phyloP scores from a whole-genome alignment of 2,329 filamentous ascomycete genomes.

The Aspergillus sp. region DNA sequence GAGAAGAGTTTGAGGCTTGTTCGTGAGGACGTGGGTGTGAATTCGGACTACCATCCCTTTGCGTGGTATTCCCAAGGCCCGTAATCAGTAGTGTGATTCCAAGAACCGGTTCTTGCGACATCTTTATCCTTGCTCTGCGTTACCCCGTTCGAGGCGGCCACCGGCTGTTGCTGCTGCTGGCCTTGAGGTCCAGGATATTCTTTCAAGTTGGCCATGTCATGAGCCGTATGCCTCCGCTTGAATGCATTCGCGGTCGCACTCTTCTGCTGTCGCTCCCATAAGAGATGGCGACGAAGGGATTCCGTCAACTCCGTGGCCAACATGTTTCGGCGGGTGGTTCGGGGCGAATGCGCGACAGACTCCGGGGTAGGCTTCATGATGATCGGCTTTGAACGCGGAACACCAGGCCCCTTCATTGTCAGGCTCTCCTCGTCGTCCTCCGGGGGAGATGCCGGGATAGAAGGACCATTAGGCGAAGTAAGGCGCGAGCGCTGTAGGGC shows the following conservation, averaged over 20 bases:
- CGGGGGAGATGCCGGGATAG: conserved; percentile 59
- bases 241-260: conserved; percentile 84
- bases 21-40: conserved; percentile 9
- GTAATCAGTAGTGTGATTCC: conserved; percentile 82
- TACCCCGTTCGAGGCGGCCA: conserved; percentile 20
- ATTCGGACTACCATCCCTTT: conserved; percentile 69
- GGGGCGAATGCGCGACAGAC: conserved; percentile 79
- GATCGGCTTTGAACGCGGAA: conserved; percentile 78
- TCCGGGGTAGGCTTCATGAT: conserved; percentile 67
- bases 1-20: background rate
- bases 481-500: conserved; percentile 55
- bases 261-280: conserved; percentile 96
- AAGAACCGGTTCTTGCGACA: conserved; percentile 67
- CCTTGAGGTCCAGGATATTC: conserved; percentile 69
- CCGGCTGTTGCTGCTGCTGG: conserved; percentile 48
- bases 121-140: conserved; percentile 54
- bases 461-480: conserved; percentile 68
- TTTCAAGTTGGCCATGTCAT: conserved; percentile 84
- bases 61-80: conserved; percentile 82
- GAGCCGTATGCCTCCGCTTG: conserved; percentile 85
- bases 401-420: conserved; percentile 60
- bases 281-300: conserved; percentile 82
- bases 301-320: conserved; percentile 91
- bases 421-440: conserved; percentile 64
- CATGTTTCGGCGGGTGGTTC: conserved; percentile 93